phyloP scores from a whole-genome alignment of 2,329 filamentous ascomycete species.

The Curvularia verruculosa region DNA sequence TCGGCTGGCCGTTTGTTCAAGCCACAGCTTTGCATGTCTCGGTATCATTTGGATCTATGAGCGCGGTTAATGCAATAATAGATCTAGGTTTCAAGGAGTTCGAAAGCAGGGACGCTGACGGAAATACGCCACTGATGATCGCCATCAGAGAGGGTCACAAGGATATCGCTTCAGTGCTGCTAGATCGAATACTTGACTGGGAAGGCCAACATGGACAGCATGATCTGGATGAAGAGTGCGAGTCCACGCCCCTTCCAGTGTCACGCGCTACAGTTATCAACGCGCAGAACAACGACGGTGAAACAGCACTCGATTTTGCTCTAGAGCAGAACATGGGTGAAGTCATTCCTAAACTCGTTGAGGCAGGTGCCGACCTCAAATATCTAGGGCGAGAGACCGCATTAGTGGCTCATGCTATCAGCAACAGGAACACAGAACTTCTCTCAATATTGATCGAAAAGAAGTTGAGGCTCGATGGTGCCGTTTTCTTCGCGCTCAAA shows the following conservation, averaged over 20 bases:
- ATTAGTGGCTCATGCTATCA: background rate
- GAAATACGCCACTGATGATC: background rate
- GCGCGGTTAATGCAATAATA: background rate
- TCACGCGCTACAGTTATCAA: constrained; percentile 7
- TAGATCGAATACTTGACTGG: background rate
- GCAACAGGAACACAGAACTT: background rate
- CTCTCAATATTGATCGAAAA: background rate
- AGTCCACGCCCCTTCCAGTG: background rate
- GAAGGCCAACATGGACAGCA: background rate
- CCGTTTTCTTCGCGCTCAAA: background rate
- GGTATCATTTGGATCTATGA: background rate
- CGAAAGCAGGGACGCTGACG: background rate
- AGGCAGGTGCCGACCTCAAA: background rate
- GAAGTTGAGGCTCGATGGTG: background rate
- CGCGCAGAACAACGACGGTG: constrained; percentile 10
- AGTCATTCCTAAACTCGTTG: background rate
- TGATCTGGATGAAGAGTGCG: background rate
- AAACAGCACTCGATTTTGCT: constrained; percentile 19
- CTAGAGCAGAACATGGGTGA: constrained; percentile 1
- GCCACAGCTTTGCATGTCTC: background rate
- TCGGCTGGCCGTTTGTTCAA: background rate
- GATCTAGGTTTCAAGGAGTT: background rate
- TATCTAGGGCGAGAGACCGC: background rate
- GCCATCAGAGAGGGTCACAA: background rate
- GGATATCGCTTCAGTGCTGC: background rate